Evolutionary conservation across 352 stramenopile genomes (phyloP).

Genomic region (Phytopythium mirpurense): DNA sequence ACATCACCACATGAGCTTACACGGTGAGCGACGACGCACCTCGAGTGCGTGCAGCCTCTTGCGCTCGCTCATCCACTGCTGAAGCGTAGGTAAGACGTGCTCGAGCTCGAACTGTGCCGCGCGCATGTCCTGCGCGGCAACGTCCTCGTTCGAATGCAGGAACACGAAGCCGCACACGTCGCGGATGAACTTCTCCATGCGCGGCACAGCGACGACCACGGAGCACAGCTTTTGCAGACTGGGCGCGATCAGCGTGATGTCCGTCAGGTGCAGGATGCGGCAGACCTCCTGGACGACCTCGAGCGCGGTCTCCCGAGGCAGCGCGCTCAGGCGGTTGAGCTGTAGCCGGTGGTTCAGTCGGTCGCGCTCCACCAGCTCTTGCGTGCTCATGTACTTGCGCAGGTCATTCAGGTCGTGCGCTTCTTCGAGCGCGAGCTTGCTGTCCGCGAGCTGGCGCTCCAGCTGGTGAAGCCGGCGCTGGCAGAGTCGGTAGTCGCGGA

Average conservation of each 20-base stretch:
- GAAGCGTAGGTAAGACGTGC: constrained; percentile 61
- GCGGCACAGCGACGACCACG: constrained; percentile 70
- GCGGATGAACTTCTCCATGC: constrained; percentile 85
- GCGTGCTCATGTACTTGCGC: constrained; percentile 77
- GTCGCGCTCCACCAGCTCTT: constrained; percentile 73
- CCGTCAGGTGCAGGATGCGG: constrained; percentile 68
- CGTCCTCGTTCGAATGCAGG: constrained; percentile 28
- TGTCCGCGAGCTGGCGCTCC: constrained; percentile 67
- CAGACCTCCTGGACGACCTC: constrained; percentile 86
- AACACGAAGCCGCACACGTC: constrained; percentile 80
- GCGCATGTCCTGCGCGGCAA: constrained; percentile 16
- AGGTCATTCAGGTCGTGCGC: constrained; percentile 73
- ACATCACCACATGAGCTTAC: not conserved
- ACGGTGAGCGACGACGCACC: constrained; percentile 12
- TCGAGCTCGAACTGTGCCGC: constrained; percentile 48
- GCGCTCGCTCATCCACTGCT: constrained; percentile 59
- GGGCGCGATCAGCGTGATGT: constrained; percentile 76
- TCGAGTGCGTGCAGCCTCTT: constrained; percentile 56
- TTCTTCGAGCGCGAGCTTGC: constrained; percentile 70
- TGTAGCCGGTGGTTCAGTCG: constrained; percentile 73
- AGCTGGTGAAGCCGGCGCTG: constrained; percentile 74
- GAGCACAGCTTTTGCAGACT: constrained; percentile 78
- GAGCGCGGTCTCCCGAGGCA: constrained; percentile 71
- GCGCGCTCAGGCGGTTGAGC: constrained; percentile 66
- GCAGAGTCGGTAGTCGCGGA: constrained; percentile 69